Evolutionary conservation across 2,329 filamentous ascomycete genomes (phyloP).

Genomic region (Paraphoma chrysanthemicola): DNA sequence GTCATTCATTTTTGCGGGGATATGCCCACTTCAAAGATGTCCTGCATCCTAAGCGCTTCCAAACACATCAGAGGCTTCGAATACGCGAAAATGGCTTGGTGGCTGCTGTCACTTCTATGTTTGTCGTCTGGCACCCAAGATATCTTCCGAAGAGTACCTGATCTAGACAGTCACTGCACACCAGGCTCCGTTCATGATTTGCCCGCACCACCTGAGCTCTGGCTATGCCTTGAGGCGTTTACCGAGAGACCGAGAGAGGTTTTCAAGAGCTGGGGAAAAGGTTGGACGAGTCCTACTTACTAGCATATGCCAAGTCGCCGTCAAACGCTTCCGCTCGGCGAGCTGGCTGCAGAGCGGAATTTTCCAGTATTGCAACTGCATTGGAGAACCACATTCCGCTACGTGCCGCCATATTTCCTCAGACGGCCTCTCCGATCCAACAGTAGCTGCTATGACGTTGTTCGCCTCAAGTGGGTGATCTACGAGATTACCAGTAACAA

Average conservation of each 20-base stretch:
- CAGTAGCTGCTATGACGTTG: neutral
- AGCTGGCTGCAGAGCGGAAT: neutral
- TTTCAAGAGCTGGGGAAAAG: neutral
- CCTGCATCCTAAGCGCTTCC: slow-evolving; percentile 1
- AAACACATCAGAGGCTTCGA: slow-evolving; percentile 2
- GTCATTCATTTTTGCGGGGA: slow-evolving; percentile 13
- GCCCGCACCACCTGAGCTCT: neutral
- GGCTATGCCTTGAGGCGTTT: neutral
- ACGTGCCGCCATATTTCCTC: neutral
- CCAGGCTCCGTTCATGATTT: neutral
- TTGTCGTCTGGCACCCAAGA: slow-evolving; percentile 5
- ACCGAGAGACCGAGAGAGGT: neutral
- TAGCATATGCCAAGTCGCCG: slow-evolving; percentile 1
- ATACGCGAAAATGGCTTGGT: slow-evolving; percentile 14
- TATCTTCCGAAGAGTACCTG: neutral
- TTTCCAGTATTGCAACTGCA: neutral
- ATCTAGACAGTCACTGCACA: slow-evolving; percentile 7
- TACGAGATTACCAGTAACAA: neutral
- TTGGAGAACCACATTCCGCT: slow-evolving; percentile 1
- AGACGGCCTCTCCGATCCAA: neutral
- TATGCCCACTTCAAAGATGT: slow-evolving; percentile 2
- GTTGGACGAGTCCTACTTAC: neutral
- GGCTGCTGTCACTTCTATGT: slow-evolving; percentile 12
- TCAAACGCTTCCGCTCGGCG: neutral
- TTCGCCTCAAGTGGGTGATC: slow-evolving; percentile 1